These are phyloP conservation scores for Diplodia scrobiculata DNA, from an alignment of 2,329 filamentous ascomycete genomes.

Conservation along the genomic window DNA sequence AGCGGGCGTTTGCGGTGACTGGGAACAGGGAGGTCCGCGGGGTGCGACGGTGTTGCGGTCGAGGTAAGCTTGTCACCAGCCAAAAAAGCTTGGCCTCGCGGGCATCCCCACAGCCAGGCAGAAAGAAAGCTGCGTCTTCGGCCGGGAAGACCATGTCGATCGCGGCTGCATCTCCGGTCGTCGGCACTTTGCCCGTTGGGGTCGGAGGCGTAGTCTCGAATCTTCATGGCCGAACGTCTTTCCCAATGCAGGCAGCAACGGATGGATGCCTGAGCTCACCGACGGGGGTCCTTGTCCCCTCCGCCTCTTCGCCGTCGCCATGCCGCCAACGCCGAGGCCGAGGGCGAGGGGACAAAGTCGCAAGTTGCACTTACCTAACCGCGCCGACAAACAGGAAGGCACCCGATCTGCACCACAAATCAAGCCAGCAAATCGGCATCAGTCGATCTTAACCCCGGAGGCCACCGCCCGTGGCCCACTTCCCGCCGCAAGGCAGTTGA, in stretches of 20 bases:
- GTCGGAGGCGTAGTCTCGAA: background rate
- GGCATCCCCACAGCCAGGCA: no score
- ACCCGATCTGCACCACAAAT: background rate
- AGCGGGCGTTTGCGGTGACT: background rate
- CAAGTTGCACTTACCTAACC: conserved; percentile 7
- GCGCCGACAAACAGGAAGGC: background rate
- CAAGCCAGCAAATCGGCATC: background rate
- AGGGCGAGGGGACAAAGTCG: background rate
- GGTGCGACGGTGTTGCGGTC: background rate
- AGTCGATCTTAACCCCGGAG: conserved; percentile 3
- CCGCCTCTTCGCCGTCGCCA: background rate
- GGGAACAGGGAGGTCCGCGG: background rate
- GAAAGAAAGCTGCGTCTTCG: background rate
- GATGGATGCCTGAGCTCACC: background rate
- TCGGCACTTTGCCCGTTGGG: background rate
- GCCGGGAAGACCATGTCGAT: background rate
- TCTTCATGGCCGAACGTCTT: background rate
- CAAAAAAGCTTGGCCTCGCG: background rate
- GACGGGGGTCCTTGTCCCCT: background rate
- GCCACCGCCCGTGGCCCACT: background rate
- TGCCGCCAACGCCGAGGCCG: background rate
- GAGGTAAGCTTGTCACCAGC: background rate
- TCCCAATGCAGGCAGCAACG: background rate
- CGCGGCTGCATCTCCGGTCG: background rate
- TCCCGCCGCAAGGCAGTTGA: background rate